Percentiles rank a stretch among this genome's conserved stretches.
Evolutionary conservation across 495 filamentous ascomycete genomes (phyloP).

Genomic region (Penicillium goetzii): DNA sequence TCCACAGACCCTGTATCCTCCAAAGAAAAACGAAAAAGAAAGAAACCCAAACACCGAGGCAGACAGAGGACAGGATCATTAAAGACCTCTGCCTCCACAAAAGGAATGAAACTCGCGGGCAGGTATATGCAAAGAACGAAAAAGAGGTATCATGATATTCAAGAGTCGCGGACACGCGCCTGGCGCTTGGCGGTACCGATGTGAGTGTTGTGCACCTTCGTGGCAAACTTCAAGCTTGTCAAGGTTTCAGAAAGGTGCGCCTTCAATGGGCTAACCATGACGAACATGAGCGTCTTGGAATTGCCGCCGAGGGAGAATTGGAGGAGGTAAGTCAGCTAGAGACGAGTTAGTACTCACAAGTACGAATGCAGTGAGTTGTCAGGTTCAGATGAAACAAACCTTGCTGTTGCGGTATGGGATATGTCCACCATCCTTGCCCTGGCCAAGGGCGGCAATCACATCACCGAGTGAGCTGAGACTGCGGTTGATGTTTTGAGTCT

Average conservation of each 20-base stretch:
- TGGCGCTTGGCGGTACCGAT: conserved; percentile 84
- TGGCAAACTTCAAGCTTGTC: conserved; percentile 94
- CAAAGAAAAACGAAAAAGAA: conserved; percentile 11
- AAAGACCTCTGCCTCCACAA: conserved; percentile 32
- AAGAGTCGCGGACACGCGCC: conserved; percentile 60
- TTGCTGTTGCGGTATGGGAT: conserved; percentile 96
- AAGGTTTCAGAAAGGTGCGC: conserved; percentile 91
- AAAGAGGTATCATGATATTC: conserved; percentile 36
- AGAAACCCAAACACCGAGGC: conserved; percentile 31
- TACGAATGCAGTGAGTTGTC: neutral
- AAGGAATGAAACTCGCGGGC: conserved; percentile 15
- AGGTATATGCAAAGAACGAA: conserved; percentile 31
- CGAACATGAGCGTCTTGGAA: conserved; percentile 98
- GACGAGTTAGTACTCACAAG: conserved; percentile 10
- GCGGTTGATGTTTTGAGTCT: conserved; percentile 98
- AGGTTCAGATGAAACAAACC: conserved; percentile 48
- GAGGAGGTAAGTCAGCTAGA: conserved; percentile 86
- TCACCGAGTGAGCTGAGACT: conserved; percentile 90
- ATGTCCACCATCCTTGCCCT: conserved; percentile 82
- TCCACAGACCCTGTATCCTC: conserved; percentile 21
- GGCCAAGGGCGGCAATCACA: conserved; percentile 88
- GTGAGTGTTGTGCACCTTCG: conserved; percentile 90
- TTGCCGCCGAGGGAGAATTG: conserved; percentile 96
- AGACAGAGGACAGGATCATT: conserved; percentile 41
- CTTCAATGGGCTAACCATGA: conserved; percentile 93